Evolutionary conservation across 2,329 filamentous ascomycete species (phyloP).

Genomic region (Trichoderma lentiforme): DNA sequence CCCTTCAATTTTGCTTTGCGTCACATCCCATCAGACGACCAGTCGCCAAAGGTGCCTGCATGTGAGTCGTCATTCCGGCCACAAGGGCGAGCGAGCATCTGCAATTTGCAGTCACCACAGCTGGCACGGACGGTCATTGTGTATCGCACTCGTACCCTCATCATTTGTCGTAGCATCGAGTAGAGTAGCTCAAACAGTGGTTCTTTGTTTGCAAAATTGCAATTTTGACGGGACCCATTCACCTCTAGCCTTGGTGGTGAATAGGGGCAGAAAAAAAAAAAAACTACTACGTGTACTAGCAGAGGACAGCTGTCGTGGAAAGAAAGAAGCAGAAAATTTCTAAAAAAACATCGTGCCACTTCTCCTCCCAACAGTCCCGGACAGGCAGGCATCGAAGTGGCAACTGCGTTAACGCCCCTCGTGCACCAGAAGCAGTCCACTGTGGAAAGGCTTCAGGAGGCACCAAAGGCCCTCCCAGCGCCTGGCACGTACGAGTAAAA

Average conservation of each 20-base stretch:
- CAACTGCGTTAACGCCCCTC: slow-evolving; percentile 18
- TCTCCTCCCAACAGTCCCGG: neutral
- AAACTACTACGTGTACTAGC: neutral
- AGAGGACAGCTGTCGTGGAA: neutral
- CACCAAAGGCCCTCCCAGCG: neutral
- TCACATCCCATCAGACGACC: slow-evolving; percentile 18
- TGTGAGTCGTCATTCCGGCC: slow-evolving; percentile 16
- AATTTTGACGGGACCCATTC: neutral
- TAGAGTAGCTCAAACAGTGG: neutral
- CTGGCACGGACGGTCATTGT: neutral
- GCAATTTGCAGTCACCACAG: slow-evolving; percentile 7
- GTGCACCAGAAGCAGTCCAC: slow-evolving; percentile 8
- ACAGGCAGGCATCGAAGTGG: slow-evolving; percentile 13
- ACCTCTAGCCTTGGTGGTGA: slow-evolving; percentile 6
- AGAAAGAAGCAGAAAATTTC: neutral
- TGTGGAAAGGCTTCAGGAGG: slow-evolving; percentile 4
- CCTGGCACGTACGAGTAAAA: neutral
- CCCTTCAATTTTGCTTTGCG: slow-evolving; percentile 19
- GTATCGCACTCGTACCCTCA: neutral
- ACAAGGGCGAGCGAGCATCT: slow-evolving; percentile 4
- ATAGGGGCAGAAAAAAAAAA: slow-evolving; percentile 11
- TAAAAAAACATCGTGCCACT: slow-evolving; percentile 14
- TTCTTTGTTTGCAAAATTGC: neutral
- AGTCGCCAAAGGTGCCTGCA: slow-evolving; percentile 12
- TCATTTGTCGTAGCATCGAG: neutral